phyloP scores from a whole-genome alignment of 1,284 basidiomycete species.

The Trichosporon coremiiforme region DNA sequence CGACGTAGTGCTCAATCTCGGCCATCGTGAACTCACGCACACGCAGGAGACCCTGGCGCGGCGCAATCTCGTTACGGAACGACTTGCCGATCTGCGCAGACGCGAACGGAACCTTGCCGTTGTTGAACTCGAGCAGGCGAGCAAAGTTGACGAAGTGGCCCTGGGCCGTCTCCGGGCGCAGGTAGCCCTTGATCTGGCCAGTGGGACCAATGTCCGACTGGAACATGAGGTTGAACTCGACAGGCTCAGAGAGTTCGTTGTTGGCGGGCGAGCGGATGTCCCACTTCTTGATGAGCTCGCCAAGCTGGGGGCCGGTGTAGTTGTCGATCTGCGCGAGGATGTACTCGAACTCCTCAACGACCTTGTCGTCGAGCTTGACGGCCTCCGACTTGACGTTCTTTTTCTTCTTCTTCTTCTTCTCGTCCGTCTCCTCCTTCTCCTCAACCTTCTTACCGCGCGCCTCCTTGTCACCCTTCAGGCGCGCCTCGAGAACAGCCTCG shows the following conservation, averaged over 20 bases:
- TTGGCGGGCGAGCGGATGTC: conserved; percentile 87
- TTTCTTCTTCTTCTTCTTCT: conserved; percentile 79
- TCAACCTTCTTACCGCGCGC: conserved; percentile 71
- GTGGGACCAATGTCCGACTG: conserved; percentile 95
- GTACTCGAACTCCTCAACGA: conserved; percentile 75
- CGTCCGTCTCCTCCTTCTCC: conserved; percentile 64
- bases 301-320: conserved; percentile 84
- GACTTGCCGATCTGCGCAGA: conserved; percentile 95
- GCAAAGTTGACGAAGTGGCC: conserved; percentile 99
- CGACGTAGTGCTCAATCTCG: conserved; percentile 98
- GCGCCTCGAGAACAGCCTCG: conserved; percentile 85
- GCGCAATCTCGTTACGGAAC: conserved; percentile 98
- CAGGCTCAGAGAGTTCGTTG: conserved; percentile 88
- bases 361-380: conserved; percentile 75
- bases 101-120: conserved; percentile 92
- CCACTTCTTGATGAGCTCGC: conserved; percentile 80
- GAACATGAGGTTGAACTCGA: conserved; percentile 99
- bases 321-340: conserved; percentile 94
- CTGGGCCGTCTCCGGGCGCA: conserved; percentile 97
- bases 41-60: conserved; percentile 90
- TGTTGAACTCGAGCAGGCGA: conserved; percentile 96
- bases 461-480: conserved; percentile 87
- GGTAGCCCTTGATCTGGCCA: conserved; percentile 90
- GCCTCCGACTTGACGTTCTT: conserved; percentile 75
- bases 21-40: conserved; percentile 99